Evolutionary conservation across 345 rosid species (phyloP).

Genomic region (Acer yangbiense): DNA sequence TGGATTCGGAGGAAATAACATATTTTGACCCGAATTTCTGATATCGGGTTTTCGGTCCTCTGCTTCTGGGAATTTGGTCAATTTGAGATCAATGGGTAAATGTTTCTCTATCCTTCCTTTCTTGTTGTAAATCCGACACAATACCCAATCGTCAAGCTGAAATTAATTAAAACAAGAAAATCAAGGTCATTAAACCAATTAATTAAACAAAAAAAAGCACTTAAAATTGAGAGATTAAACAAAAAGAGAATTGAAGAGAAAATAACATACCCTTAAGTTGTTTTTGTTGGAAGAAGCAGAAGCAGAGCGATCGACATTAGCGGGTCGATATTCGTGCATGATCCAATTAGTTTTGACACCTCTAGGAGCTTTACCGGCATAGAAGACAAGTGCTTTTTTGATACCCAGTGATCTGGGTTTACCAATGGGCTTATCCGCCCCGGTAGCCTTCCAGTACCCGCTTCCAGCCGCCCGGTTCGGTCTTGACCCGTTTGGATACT

Average conservation of each 20-base stretch:
- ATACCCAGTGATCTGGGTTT: slow-evolving; percentile 74
- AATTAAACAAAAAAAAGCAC: background rate
- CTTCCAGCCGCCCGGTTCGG: slow-evolving; percentile 90
- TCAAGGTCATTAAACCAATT: background rate
- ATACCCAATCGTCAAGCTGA: slow-evolving; percentile 91
- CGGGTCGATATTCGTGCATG: slow-evolving; percentile 94
- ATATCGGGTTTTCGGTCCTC: slow-evolving; percentile 48
- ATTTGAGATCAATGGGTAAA: slow-evolving; percentile 26
- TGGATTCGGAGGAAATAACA: background rate
- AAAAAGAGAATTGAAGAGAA: background rate
- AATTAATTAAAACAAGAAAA: background rate
- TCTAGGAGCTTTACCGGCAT: slow-evolving; percentile 83
- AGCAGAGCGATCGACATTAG: slow-evolving; percentile 81
- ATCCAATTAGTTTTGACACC: slow-evolving; percentile 94
- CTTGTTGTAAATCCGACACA: slow-evolving; percentile 86
- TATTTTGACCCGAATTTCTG: background rate
- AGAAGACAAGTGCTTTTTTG: slow-evolving; percentile 87
- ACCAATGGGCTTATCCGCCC: slow-evolving; percentile 90
- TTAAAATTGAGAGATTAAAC: too few relatives aligned
- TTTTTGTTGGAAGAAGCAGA: slow-evolving; percentile 36
- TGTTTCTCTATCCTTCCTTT: slow-evolving; percentile 71
- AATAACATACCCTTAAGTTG: slow-evolving; percentile 56
- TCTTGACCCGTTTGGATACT: slow-evolving; percentile 84
- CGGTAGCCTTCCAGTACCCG: slow-evolving; percentile 95
- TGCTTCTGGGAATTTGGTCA: slow-evolving; percentile 16